A percentile compares a stretch with the other conserved stretches of the same genome.
Conservation (phyloP, 2,329 filamentous ascomycete species). For the Colletotrichum sp. region DNA sequence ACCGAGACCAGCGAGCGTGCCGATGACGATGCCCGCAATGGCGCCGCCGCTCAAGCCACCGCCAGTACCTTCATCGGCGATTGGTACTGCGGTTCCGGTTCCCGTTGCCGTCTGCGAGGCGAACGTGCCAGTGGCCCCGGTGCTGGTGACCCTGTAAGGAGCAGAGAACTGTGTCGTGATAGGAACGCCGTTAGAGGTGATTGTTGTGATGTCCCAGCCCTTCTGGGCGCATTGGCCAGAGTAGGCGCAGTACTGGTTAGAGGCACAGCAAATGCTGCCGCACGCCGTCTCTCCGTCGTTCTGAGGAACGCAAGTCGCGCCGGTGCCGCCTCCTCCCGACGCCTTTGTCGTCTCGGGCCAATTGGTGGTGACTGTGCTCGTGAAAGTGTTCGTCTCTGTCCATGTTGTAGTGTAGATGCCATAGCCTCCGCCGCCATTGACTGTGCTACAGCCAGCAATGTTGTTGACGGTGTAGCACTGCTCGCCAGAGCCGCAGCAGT, state of each 20-base stretch:
- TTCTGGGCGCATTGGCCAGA: conserved; percentile 61
- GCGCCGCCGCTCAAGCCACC: conserved; percentile 69
- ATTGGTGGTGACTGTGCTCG: conserved; percentile 60
- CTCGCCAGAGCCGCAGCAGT: conserved; percentile 57
- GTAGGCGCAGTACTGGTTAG: conserved; percentile 69
- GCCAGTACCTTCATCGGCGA: conserved; percentile 35
- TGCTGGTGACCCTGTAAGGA: conserved; percentile 58
- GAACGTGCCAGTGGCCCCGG: conserved; percentile 56
- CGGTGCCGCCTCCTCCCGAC: conserved; percentile 24
- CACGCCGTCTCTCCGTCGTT: conserved; percentile 65
- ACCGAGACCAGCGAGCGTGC: conserved; percentile 69
- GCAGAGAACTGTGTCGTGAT: conserved; percentile 61
- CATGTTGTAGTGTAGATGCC: conserved; percentile 60
- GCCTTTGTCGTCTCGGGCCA: conserved; percentile 49
- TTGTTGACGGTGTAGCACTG: conserved; percentile 56
- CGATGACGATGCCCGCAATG: conserved; percentile 83
- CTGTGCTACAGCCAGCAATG: conserved; percentile 53
- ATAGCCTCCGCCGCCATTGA: conserved; percentile 34
- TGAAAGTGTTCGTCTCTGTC: conserved; percentile 65
- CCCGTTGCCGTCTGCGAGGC: conserved; percentile 60
- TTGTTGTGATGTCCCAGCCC: conserved; percentile 39
- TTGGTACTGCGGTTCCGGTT: conserved; percentile 51
- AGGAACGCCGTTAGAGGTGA: conserved; percentile 48
- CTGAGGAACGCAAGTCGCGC: conserved; percentile 54
- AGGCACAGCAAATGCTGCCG: conserved; percentile 73